These are phyloP conservation scores for Paxillus ammoniavirescens DNA, from an alignment of 768 basidiomycete genomes.

Conservation along the genomic window DNA sequence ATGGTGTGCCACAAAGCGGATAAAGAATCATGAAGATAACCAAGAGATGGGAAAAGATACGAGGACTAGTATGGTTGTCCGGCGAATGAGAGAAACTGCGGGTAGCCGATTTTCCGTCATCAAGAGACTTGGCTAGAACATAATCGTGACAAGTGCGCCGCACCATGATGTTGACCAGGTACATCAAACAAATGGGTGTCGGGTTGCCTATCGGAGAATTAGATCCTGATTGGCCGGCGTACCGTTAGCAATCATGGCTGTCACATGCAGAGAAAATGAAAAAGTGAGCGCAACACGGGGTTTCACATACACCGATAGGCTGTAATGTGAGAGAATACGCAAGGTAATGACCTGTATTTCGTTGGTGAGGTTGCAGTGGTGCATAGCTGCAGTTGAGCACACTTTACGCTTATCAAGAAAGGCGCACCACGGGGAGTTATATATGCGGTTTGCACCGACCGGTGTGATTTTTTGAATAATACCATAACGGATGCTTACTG, in stretches of 20 bases:
- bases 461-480: not conserved
- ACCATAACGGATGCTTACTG: slow-evolving; percentile 1
- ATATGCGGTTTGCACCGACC: not conserved
- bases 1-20: slow-evolving; percentile 30
- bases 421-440: too few relatives aligned
- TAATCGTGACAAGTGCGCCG: slow-evolving; percentile 11
- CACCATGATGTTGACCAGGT: slow-evolving; percentile 22
- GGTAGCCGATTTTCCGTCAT: not conserved
- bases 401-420: too few relatives aligned
- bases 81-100: not conserved
- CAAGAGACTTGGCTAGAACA: slow-evolving; percentile 2
- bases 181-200: slow-evolving; percentile 15
- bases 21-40: slow-evolving; percentile 19
- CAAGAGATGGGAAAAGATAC: slow-evolving; percentile 14
- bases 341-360: not conserved
- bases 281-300: slow-evolving; percentile 5
- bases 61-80: not conserved
- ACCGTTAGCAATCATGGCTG: slow-evolving; percentile 8
- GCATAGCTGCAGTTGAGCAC: too few relatives aligned
- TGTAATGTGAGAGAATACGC: not conserved
- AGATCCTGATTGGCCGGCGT: slow-evolving; percentile 5
- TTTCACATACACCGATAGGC: slow-evolving; percentile 9
- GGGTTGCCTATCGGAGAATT: slow-evolving; percentile 13
- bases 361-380: not conserved
- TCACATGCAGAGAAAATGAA: slow-evolving; percentile 15